Evolutionary conservation across 2,329 filamentous ascomycete species (phyloP).

Genomic region (Zarea fungicola): DNA sequence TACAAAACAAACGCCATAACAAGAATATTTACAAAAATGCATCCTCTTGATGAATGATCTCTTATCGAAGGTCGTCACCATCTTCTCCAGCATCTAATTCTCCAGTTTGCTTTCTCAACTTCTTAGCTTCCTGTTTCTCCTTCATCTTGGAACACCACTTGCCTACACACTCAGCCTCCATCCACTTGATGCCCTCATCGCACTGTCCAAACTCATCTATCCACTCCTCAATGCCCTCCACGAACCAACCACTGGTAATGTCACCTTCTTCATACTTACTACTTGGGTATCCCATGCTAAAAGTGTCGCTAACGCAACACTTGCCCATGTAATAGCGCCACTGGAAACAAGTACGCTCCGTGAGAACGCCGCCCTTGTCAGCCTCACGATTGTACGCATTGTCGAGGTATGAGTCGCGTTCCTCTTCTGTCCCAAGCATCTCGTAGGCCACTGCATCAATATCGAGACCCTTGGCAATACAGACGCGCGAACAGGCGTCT

Average conservation of each 20-base stretch:
- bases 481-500: conserved; percentile 46
- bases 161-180: conserved; percentile 24
- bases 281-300: conserved; percentile 38
- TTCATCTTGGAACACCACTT: conserved; percentile 3
- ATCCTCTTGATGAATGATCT: too few relatives aligned
- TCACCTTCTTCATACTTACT: conserved; percentile 26
- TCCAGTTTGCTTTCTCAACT: not conserved
- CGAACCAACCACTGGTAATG: conserved; percentile 41
- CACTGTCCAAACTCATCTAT: conserved; percentile 41
- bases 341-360: conserved; percentile 39
- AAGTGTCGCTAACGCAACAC: conserved; percentile 39
- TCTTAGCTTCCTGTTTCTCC: not conserved
- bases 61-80: not conserved
- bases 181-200: conserved; percentile 32
- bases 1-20: too few relatives aligned
- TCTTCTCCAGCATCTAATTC: not conserved
- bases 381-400: conserved; percentile 21
- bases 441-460: conserved; percentile 31
- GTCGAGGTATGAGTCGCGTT: conserved; percentile 24
- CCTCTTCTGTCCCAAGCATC: conserved; percentile 23
- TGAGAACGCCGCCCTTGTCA: conserved; percentile 22
- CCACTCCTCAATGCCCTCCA: conserved; percentile 43
- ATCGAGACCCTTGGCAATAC: conserved; percentile 35
- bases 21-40: too few relatives aligned
- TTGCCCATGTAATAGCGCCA: conserved; percentile 40